Percentiles rank a stretch among this genome's conserved stretches.
phyloP scores from a whole-genome alignment of 371 early-diverging fungal genomes.

The Nematocida sp. region DNA sequence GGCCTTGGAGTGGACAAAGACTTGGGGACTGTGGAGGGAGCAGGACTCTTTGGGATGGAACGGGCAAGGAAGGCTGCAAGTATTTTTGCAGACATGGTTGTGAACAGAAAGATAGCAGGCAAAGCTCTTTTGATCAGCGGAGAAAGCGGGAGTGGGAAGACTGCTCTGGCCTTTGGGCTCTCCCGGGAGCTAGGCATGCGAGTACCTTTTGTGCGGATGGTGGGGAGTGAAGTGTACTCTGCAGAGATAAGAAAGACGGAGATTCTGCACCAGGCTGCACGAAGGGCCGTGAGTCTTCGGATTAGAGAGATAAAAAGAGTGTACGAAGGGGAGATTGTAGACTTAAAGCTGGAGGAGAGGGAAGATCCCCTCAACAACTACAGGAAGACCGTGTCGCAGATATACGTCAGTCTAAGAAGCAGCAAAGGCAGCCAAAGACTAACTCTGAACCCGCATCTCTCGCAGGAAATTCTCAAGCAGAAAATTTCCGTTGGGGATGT shows the following conservation, averaged over 20 bases:
- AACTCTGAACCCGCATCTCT: slow-evolving; percentile 33
- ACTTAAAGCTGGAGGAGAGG: slow-evolving; percentile 52
- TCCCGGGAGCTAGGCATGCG: slow-evolving; percentile 52
- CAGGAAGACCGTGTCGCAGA: slow-evolving; percentile 23
- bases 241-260: slow-evolving; percentile 54
- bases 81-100: slow-evolving; percentile 53
- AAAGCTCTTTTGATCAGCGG: slow-evolving; percentile 53
- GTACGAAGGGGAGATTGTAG: slow-evolving; percentile 63
- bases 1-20: slow-evolving; percentile 50
- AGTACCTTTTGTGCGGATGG: slow-evolving; percentile 55
- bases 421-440: slow-evolving; percentile 55
- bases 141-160: slow-evolving; percentile 56
- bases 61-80: slow-evolving; percentile 45
- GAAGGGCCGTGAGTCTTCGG: slow-evolving; percentile 45
- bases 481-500: slow-evolving; percentile 59
- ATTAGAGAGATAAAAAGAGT: slow-evolving; percentile 55
- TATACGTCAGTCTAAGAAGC: slow-evolving; percentile 49
- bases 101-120: slow-evolving; percentile 49
- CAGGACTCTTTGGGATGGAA: slow-evolving; percentile 50
- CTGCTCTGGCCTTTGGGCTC: slow-evolving; percentile 53
- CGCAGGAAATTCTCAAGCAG: slow-evolving; percentile 50
- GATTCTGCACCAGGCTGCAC: slow-evolving; percentile 53
- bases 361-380: slow-evolving; percentile 50
- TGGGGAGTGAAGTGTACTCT: slow-evolving; percentile 55
- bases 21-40: background rate